Evolutionary conservation across 1,139 yeast genomes (phyloP).

Genomic region (Candida smagusa): DNA sequence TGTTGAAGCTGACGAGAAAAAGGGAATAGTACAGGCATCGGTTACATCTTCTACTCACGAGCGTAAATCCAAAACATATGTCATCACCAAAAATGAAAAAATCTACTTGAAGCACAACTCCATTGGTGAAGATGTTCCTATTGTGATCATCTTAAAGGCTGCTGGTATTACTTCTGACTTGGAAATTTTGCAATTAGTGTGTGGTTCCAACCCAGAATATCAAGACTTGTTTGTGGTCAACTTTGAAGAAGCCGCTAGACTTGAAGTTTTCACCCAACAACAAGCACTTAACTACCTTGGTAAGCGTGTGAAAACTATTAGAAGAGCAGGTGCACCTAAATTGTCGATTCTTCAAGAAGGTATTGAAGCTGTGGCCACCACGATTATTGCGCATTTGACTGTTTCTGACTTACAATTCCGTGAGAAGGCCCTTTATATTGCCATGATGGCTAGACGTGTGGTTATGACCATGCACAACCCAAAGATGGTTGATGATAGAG

Average conservation of each 20-base stretch:
- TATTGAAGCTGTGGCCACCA: conserved; percentile 94
- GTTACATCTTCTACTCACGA: conserved; percentile 98
- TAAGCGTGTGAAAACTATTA: conserved; percentile 82
- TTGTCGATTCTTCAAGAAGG: conserved; percentile 87
- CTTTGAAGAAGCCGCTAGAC: conserved; percentile 87
- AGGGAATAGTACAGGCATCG: conserved; percentile 92
- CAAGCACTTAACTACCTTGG: conserved; percentile 94
- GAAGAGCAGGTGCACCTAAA: conserved; percentile 83
- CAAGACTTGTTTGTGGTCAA: conserved; percentile 92
- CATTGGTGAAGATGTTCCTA: conserved; percentile 91
- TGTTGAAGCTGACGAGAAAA: conserved; percentile 95
- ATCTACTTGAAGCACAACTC: conserved; percentile 93
- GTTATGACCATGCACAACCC: conserved; percentile 95
- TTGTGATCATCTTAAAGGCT: conserved; percentile 88
- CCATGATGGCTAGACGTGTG: conserved; percentile 95
- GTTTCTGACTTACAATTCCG: conserved; percentile 85
- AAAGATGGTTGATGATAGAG: conserved; percentile 94
- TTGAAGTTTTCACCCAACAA: conserved; percentile 85
- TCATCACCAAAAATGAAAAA: conserved; percentile 84
- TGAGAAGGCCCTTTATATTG: conserved; percentile 90
- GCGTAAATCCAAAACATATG: conserved; percentile 94
- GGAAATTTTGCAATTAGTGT: conserved; percentile 89
- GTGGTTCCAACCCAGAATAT: conserved; percentile 83
- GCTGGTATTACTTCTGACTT: conserved; percentile 92
- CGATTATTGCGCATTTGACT: conserved; percentile 91